A percentile compares a stretch with the other conserved stretches of the same genome.
phyloP scores from a whole-genome alignment of 331 rosid species.

The Pyracantha coccinea region DNA sequence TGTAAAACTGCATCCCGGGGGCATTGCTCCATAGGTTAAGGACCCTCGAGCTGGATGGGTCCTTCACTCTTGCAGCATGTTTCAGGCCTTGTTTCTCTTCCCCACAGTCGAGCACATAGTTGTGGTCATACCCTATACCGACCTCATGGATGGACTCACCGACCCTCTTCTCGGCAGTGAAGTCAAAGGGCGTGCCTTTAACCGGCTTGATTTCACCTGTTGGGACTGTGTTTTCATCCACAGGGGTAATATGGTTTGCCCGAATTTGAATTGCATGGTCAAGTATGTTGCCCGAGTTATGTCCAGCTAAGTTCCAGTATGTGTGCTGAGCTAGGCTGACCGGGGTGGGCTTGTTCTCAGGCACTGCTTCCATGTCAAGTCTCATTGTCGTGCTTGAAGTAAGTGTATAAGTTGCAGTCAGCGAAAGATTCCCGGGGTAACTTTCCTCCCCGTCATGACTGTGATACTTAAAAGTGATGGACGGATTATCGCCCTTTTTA shows the following conservation, averaged over 20 bases:
- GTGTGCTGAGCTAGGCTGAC: slow-evolving; percentile 91
- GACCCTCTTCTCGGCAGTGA: slow-evolving; percentile 59
- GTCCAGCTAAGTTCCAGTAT: slow-evolving; percentile 94
- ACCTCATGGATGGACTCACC: slow-evolving; percentile 59
- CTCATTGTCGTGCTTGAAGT: slow-evolving; percentile 62
- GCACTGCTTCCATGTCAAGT: slow-evolving; percentile 93
- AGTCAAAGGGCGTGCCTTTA: slow-evolving; percentile 78
- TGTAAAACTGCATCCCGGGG: slow-evolving; percentile 94
- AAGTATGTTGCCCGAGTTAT: slow-evolving; percentile 54
- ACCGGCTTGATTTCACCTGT: slow-evolving; percentile 73
- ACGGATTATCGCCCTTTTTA: slow-evolving; percentile 54
- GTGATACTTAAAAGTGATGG: slow-evolving; percentile 65
- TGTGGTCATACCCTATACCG: slow-evolving; percentile 82
- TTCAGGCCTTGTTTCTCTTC: slow-evolving; percentile 59
- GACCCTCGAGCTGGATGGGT: slow-evolving; percentile 79
- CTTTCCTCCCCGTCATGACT: slow-evolving; percentile 92
- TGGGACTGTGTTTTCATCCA: slow-evolving; percentile 59
- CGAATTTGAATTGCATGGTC: slow-evolving; percentile 67
- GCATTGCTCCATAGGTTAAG: slow-evolving; percentile 77
- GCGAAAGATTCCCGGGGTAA: slow-evolving; percentile 70
- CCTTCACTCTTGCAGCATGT: slow-evolving; percentile 78
- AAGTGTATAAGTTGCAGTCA: slow-evolving; percentile 78
- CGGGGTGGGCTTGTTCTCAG: slow-evolving; percentile 69
- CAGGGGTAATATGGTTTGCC: slow-evolving; percentile 69
- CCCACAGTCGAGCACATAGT: slow-evolving; percentile 69